Evolutionary conservation across 2,329 filamentous ascomycete genomes (phyloP).

Genomic region (Ustilaginoidea virens): DNA sequence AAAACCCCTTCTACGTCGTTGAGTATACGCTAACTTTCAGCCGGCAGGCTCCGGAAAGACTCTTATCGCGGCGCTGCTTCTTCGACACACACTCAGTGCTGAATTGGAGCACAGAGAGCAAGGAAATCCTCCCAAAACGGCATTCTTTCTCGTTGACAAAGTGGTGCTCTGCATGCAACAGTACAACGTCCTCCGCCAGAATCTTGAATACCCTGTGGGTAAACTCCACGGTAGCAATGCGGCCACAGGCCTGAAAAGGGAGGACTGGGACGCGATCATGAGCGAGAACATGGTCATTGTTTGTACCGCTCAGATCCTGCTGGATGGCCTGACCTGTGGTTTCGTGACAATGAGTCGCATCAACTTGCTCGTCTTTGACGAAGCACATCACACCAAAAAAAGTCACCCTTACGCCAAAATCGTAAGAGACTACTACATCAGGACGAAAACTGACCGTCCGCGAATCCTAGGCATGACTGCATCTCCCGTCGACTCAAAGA

Average conservation of each 20-base stretch:
- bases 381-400: conserved; percentile 92
- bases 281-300: conserved; percentile 67
- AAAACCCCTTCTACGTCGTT: background rate
- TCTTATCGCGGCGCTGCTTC: conserved; percentile 76
- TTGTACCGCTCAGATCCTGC: conserved; percentile 79
- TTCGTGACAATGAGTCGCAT: conserved; percentile 71
- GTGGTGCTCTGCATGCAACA: conserved; percentile 88
- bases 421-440: conserved; percentile 70
- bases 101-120: conserved; percentile 56
- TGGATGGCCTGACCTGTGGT: conserved; percentile 61
- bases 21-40: conserved; percentile 2
- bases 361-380: conserved; percentile 86
- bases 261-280: conserved; percentile 37
- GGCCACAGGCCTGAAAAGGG: conserved; percentile 19
- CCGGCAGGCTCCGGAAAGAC: conserved; percentile 74
- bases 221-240: conserved; percentile 60
- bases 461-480: conserved; percentile 94
- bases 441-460: conserved; percentile 38
- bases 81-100: conserved; percentile 59
- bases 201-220: conserved; percentile 61
- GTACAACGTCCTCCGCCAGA: conserved; percentile 62
- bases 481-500: conserved; percentile 76
- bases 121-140: conserved; percentile 46
- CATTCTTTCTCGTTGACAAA: conserved; percentile 85
- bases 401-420: conserved; percentile 82